Evolutionary conservation across 2,329 filamentous ascomycete species (phyloP), one percentile per base, ranked within the genome.

Genomic region (Fusarium pilosicola): DNA sequence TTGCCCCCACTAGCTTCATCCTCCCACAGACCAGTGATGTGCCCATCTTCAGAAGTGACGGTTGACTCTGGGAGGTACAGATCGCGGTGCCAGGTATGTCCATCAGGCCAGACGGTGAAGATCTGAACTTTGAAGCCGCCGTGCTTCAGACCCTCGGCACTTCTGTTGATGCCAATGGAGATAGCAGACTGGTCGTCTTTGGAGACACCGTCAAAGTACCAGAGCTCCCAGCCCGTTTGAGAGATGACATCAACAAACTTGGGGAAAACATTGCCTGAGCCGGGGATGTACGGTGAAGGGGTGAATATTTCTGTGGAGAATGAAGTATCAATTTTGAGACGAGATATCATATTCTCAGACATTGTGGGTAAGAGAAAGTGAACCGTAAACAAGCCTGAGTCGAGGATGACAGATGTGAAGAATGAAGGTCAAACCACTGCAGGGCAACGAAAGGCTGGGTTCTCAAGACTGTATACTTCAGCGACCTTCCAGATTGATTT

Each of bases 1-100:
- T 24, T 51, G 3, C 48, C 8, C 7, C 48, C 30, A 0, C 4
- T 15, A 18, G 0, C 22, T 0, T 2, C 12, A 34, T 34, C n/a
- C 0, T 51, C 17, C 48, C 48, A 51, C 0, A 24, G 11, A 14
- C 30, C 48, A 11, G 30, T 24, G 48, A 51, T 7, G 0, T 34
- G 17, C 0, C 17, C 48, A 24, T 1, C 2, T 1, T 51, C 30
- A 24, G 30, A 51, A 18, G 30, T 51, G 30, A 24, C 48, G 11
- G 2, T 51, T 1, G 48, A 51, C n/a, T 51, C 48, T 51, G 48
- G 48, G 8, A 51, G 0, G n/a, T 34, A 34, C 8, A 51, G n/a
- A 34, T 51, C 30, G 0, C 30, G 48, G 30, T 51, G 48, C 48
- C 48, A 51, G 48, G 48, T 34, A 14, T 34, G 48, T 10, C 48